Percentiles rank a stretch among this genome's conserved stretches.
Conservation (phyloP, 1,139 yeast genomes). For the Scheffersomyces insectosa region DNA sequence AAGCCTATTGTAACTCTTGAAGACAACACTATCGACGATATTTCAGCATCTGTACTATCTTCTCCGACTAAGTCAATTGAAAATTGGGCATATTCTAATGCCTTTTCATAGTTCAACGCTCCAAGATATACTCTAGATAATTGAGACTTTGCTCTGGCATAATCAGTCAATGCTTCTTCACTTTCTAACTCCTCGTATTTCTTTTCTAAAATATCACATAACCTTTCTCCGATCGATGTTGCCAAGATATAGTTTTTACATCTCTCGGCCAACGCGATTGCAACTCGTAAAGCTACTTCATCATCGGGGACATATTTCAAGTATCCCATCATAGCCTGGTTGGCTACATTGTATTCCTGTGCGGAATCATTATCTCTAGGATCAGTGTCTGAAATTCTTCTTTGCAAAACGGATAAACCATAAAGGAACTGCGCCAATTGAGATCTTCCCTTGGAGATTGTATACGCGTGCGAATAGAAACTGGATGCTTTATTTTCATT, state of each 20-base stretch:
- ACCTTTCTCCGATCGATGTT: constrained; percentile 42
- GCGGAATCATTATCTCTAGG: constrained; percentile 57
- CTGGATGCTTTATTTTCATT: constrained; percentile 51
- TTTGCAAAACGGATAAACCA: constrained; percentile 58
- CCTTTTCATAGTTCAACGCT: constrained; percentile 48
- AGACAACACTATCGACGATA: constrained; percentile 43
- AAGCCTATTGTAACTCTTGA: constrained; percentile 71
- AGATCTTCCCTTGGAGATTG: constrained; percentile 71
- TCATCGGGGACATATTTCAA: constrained; percentile 68
- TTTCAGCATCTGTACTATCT: constrained; percentile 15
- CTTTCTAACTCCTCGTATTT: constrained; percentile 60
- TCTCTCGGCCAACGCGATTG: constrained; percentile 67
- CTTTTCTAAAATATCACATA: constrained; percentile 54
- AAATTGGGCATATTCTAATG: constrained; percentile 62
- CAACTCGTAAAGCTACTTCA: constrained; percentile 59
- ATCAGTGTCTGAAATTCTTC: constrained; percentile 41
- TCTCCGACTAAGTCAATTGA: constrained; percentile 52
- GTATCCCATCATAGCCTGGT: constrained; percentile 72
- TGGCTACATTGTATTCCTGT: constrained; percentile 67
- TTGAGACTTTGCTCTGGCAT: constrained; percentile 64
- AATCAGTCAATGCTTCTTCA: constrained; percentile 46
- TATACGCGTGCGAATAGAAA: constrained; percentile 74
- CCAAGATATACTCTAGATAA: constrained; percentile 73
- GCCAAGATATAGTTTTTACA: constrained; percentile 62
- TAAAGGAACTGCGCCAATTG: constrained; percentile 73